These are phyloP conservation scores for Plasmodium vivax DNA, from an alignment of 169 alveolate species.

Conservation along the genomic window DNA sequence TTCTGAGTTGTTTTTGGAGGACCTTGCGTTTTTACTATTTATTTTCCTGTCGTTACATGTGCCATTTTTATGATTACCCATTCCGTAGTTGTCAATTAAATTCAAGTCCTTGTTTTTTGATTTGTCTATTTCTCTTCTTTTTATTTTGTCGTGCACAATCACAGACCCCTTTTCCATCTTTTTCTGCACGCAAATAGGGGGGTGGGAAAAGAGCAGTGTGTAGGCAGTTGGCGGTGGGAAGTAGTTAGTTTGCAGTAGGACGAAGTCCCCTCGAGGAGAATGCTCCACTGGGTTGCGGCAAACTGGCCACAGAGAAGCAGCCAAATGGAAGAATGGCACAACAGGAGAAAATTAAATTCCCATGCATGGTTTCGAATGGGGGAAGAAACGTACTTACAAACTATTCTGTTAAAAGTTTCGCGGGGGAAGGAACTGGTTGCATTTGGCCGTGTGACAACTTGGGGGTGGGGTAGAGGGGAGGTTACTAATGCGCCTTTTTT, in stretches of 20 bases:
- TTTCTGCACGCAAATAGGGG: not conserved
- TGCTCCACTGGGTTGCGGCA: not conserved
- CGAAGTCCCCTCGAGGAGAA: not conserved
- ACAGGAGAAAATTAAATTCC: not conserved
- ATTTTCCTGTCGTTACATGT: slow-evolving; percentile 28
- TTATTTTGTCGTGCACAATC: slow-evolving; percentile 20
- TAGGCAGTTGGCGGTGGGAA: too few species aligned
- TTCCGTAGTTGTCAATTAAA: slow-evolving; percentile 2
- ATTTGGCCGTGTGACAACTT: not conserved
- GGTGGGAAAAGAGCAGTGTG: not conserved
- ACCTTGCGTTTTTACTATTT: slow-evolving; percentile 28
- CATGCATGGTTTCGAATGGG: not conserved
- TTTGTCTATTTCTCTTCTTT: slow-evolving; percentile 60
- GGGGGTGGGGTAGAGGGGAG: too few species aligned
- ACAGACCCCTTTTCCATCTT: slow-evolving; percentile 41
- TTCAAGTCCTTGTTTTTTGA: slow-evolving; percentile 13
- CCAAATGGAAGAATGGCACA: not conserved
- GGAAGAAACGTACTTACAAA: slow-evolving; percentile 2
- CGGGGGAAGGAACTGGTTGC: slow-evolving; percentile 1
- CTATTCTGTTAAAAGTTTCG: not conserved
- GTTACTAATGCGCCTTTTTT: not conserved
- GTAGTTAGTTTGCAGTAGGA: not conserved
- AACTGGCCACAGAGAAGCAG: not conserved
- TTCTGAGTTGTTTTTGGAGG: slow-evolving; percentile 10
- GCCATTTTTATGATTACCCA: slow-evolving; percentile 20